Evolutionary conservation across 164 flowering plant genomes (phyloP).

Genomic region (Dillenia suffruticosa): DNA sequence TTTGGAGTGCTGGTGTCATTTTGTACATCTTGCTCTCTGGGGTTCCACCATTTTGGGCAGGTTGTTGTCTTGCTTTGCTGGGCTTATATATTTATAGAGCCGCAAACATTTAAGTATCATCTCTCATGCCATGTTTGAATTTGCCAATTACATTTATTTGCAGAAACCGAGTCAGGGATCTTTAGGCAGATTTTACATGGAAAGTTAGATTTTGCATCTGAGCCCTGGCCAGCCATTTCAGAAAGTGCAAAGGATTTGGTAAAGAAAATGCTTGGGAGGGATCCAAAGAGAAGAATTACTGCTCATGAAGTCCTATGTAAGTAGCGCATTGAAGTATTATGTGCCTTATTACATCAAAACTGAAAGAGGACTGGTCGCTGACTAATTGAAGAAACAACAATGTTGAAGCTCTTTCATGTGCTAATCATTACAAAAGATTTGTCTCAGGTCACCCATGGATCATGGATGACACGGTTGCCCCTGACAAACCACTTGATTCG

Average conservation of each 20-base stretch:
- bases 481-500: slow-evolving; percentile 80
- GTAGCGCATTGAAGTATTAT: slow-evolving; percentile 11
- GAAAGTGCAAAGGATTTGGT: slow-evolving; percentile 84
- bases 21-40: slow-evolving; percentile 72
- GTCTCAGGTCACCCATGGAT: slow-evolving; percentile 87
- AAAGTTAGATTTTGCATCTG: slow-evolving; percentile 71
- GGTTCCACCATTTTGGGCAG: slow-evolving; percentile 89
- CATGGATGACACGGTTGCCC: slow-evolving; percentile 78
- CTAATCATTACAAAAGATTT: slow-evolving; percentile 7
- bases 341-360: slow-evolving; percentile 3
- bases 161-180: slow-evolving; percentile 87
- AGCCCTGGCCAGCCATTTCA: slow-evolving; percentile 90
- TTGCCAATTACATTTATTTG: slow-evolving; percentile 10
- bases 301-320: slow-evolving; percentile 88
- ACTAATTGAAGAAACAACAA: background rate
- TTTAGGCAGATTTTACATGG: slow-evolving; percentile 84
- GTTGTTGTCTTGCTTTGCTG: slow-evolving; percentile 18
- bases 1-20: slow-evolving; percentile 91
- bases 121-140: background rate
- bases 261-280: slow-evolving; percentile 68
- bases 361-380: background rate
- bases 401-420: background rate
- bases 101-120: background rate
- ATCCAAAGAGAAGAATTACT: slow-evolving; percentile 60
- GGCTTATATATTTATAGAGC: too few species aligned